Percentiles rank a stretch among this genome's conserved stretches.
Conservation (phyloP, 2,329 filamentous ascomycete species). For the Chaetomiaceae sp. region DNA sequence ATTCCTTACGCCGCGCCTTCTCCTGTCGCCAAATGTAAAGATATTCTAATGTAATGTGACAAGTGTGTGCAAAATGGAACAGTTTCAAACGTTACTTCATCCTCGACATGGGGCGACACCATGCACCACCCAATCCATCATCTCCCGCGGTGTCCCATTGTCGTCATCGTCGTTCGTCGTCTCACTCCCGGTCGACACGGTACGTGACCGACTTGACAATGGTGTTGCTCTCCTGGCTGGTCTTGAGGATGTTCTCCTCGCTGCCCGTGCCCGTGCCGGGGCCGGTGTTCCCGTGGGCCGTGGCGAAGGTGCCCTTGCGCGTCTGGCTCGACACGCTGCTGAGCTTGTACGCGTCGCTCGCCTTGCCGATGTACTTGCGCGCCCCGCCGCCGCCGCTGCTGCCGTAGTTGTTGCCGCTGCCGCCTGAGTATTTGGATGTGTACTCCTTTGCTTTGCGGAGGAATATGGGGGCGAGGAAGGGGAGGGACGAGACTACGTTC, state of each 20-base stretch:
- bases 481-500: constrained; percentile 45
- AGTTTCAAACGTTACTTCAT: too few relatives aligned
- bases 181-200: constrained; percentile 31
- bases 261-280: too few relatives aligned
- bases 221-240: constrained; percentile 24
- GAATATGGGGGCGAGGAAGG: constrained; percentile 42
- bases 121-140: too few relatives aligned
- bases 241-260: constrained; percentile 37
- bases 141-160: background rate
- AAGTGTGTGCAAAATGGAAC: too few relatives aligned
- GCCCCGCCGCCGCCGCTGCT: constrained; percentile 17
- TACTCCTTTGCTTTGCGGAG: constrained; percentile 40
- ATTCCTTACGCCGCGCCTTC: background rate
- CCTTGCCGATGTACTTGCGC: constrained; percentile 13
- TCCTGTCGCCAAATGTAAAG: background rate
- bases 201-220: constrained; percentile 42
- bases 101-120: too few relatives aligned
- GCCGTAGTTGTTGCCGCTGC: constrained; percentile 24
- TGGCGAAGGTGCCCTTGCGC: constrained; percentile 30
- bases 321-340: constrained; percentile 33
- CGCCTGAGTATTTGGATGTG: constrained; percentile 31
- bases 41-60: too few relatives aligned
- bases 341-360: constrained; percentile 35
- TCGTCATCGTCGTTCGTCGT: background rate
- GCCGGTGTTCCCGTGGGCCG: constrained; percentile 22